Percentiles rank a stretch among this genome's conserved stretches.
Conservation (phyloP, 192 early-diverging fungal species). For the Linnemannia zychae region DNA sequence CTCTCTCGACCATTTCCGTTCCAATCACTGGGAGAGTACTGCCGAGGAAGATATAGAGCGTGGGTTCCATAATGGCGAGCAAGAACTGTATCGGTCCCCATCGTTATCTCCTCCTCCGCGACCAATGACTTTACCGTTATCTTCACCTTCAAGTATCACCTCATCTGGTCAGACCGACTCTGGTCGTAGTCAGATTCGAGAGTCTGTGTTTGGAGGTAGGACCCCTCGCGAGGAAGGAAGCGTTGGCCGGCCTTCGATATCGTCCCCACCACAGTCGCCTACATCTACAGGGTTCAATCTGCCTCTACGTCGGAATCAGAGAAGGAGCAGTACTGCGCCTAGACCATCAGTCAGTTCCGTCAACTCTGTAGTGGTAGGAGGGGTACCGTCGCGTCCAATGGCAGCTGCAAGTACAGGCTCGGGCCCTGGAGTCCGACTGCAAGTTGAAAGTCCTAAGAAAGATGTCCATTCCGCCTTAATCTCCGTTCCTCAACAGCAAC, state of each 20-base stretch:
- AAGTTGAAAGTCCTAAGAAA: neutral
- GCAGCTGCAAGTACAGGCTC: neutral
- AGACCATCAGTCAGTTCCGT: conserved; percentile 11
- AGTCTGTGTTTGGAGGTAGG: conserved; percentile 41
- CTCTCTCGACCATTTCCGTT: neutral
- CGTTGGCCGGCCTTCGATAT: neutral
- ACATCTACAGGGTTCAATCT: conserved; percentile 18
- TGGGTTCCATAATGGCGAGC: conserved; percentile 6
- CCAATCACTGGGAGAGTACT: neutral
- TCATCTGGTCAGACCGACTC: neutral
- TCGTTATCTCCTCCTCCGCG: conserved; percentile 44
- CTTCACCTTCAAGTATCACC: neutral
- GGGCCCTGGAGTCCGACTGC: neutral
- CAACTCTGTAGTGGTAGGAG: neutral
- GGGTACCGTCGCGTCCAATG: neutral
- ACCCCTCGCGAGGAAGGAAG: conserved; percentile 32
- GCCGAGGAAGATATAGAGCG: neutral
- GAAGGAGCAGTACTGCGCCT: neutral
- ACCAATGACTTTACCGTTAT: neutral
- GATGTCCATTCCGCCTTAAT: neutral
- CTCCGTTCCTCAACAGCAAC: conserved; percentile 1
- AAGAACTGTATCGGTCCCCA: neutral
- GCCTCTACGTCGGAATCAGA: neutral
- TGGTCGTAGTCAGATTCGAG: conserved; percentile 24
- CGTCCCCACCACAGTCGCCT: conserved; percentile 15